phyloP scores from a whole-genome alignment of 345 rosid species.

The Brassica nigra region DNA sequence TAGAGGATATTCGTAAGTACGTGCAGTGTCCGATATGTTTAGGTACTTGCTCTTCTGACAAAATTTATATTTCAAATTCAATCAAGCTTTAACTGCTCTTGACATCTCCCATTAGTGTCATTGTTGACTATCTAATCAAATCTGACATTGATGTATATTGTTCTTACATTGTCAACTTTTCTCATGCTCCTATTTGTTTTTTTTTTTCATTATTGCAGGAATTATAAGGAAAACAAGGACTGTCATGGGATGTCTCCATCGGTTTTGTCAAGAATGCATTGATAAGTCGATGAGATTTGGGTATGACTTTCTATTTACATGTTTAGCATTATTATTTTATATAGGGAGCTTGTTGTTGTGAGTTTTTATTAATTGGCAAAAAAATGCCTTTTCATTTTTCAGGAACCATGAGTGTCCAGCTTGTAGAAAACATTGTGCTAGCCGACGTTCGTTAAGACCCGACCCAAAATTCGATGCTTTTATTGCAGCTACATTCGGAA shows the following conservation, averaged over 20 bases:
- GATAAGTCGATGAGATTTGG: slow-evolving; percentile 97
- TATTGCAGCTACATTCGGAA: slow-evolving; percentile 74
- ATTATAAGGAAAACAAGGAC: slow-evolving; percentile 94
- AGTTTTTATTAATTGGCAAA: neutral
- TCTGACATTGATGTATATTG: neutral
- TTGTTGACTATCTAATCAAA: neutral
- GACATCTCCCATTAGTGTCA: neutral
- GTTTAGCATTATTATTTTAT: slow-evolving; percentile 17
- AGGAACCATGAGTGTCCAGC: slow-evolving; percentile 99
- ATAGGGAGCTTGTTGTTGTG: neutral
- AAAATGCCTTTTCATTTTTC: no score
- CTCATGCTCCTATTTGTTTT: neutral
- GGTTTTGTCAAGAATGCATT: slow-evolving; percentile 94
- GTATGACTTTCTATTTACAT: slow-evolving; percentile 49
- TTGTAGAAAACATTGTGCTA: slow-evolving; percentile 97
- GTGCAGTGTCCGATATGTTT: slow-evolving; percentile 94
- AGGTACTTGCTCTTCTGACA: slow-evolving; percentile 52
- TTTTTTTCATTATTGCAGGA: slow-evolving; percentile 49
- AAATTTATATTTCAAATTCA: slow-evolving; percentile 3
- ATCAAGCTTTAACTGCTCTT: neutral
- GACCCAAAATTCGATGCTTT: slow-evolving; percentile 92
- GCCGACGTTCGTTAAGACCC: slow-evolving; percentile 93
- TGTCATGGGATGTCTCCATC: slow-evolving; percentile 94
- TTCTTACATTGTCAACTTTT: neutral
- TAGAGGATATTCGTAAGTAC: slow-evolving; percentile 71